These are phyloP conservation scores for Ilyonectria destructans DNA, from an alignment of 2,329 filamentous ascomycete species.

Conservation along the genomic window DNA sequence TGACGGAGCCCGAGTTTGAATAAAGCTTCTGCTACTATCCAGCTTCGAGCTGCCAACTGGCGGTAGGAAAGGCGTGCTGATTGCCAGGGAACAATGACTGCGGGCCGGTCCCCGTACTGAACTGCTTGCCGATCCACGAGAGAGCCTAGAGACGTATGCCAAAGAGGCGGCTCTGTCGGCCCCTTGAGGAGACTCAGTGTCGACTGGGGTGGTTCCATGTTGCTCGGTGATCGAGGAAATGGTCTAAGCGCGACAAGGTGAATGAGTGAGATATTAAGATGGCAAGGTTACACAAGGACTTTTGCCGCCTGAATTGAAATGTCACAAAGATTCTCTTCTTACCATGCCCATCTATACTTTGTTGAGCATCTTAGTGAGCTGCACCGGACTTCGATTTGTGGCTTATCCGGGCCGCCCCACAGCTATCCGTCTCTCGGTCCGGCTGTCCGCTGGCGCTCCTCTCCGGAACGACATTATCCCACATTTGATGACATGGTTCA, in stretches of 20 bases:
- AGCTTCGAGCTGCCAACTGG: constrained; percentile 31
- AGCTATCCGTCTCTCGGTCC: not conserved
- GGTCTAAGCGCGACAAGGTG: not conserved
- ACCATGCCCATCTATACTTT: not conserved
- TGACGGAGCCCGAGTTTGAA: constrained; percentile 33
- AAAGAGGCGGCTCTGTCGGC: constrained; percentile 12
- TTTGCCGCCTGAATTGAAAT: not conserved
- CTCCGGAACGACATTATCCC: not conserved
- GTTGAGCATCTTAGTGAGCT: not conserved
- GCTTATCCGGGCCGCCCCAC: not conserved
- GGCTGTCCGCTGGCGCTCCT: not conserved
- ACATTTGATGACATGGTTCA: not conserved
- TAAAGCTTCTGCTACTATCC: constrained; percentile 22
- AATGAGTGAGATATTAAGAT: not conserved
- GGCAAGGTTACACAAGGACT: not conserved
- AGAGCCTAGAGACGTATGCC: constrained; percentile 15
- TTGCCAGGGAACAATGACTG: constrained; percentile 34
- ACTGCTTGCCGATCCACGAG: constrained; percentile 27
- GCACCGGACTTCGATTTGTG: not conserved
- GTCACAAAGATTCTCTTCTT: not conserved
- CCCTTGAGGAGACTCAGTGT: constrained; percentile 1
- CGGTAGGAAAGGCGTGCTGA: constrained; percentile 23
- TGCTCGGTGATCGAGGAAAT: not conserved
- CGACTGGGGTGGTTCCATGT: not conserved
- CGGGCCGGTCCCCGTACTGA: constrained; percentile 17